Evolutionary conservation across 345 rosid genomes (phyloP), one percentile per base, ranked within the genome.

Genomic region (Durio zibethinus): DNA sequence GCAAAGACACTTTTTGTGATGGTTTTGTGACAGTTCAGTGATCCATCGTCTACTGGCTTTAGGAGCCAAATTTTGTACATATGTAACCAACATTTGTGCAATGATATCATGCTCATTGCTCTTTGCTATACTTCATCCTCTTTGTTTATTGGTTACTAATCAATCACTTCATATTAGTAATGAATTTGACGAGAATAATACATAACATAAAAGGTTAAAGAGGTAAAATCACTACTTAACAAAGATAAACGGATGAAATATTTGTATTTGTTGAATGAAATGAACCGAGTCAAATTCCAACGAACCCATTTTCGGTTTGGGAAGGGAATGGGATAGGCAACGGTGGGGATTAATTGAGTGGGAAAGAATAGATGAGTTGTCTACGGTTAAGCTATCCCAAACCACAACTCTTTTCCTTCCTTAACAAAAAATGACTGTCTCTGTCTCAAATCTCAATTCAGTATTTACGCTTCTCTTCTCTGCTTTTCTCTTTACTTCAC

Each of bases 301-400:
- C n/a, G n/a, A n/a, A n/a, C n/a, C n/a, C n/a, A n/a, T n/a, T n/a
- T n/a, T n/a, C n/a, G n/a, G n/a, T n/a, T n/a, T n/a, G n/a, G 36
- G 36, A 33, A 33, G 4, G 53, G 35, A 5, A 66, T 23, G 73
- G 57, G 27, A 69, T n/a, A 62, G 11, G 67, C 42, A 62, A 76
- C 59, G 72, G 40, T 36, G 20, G 4, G 10, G 66, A 76, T 64
- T 25, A 15, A 20, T 9, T 54, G 4, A 75, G 31, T 16, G 38
- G 20, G 10, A 21, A 36, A 27, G 38, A 18, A 10, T 11, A 59
- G 7, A 60, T 60, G 31, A 50, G 75, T 59, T 53, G 48, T 29
- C 61, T 54, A 42, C 62, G 42, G 18, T 59, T 38, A 76, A 61
- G 38, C 73, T 54, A 67, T 66, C 62, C 66, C 14, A 25, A 33